phyloP scores from a whole-genome alignment of 2,329 filamentous ascomycete genomes.

The Aspergillus brunneoviolaceus region DNA sequence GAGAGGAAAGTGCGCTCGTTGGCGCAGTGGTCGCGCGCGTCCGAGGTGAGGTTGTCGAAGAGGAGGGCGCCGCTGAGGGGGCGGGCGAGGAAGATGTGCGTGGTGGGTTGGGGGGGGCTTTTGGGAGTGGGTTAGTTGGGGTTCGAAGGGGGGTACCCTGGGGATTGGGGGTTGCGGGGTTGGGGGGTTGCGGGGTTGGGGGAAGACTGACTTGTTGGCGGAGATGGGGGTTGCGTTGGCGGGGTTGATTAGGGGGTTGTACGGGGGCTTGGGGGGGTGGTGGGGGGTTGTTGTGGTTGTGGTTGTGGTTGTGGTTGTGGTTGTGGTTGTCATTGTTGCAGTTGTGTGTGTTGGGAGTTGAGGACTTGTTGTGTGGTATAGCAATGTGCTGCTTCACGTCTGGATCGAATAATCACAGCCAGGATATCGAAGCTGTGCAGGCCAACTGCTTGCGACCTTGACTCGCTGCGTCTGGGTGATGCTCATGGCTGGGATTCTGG shows the following conservation, averaged over 20 bases:
- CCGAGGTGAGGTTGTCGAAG: conserved; percentile 66
- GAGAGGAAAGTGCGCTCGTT: conserved; percentile 78
- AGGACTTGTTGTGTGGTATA: background rate
- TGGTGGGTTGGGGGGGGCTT: conserved; percentile 14
- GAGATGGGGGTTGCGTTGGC: background rate
- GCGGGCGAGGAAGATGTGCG: conserved; percentile 51
- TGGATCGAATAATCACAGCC: background rate
- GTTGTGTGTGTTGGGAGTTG: background rate
- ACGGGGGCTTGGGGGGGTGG: background rate
- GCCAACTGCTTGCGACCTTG: background rate
- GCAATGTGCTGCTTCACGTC: background rate
- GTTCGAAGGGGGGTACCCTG: background rate
- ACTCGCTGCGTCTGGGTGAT: background rate
- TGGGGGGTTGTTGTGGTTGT: background rate
- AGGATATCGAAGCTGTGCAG: background rate
- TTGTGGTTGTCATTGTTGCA: background rate
- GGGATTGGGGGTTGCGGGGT: background rate
- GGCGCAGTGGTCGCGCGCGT: conserved; percentile 66
- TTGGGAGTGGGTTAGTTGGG: conserved; percentile 12
- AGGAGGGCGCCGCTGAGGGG: conserved; percentile 61
- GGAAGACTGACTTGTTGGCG: background rate
- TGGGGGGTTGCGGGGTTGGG: background rate
- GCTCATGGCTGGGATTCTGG: background rate
- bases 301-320: background rate
- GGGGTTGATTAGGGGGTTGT: conserved; percentile 4